Evolutionary conservation across 2,329 filamentous ascomycete genomes (phyloP).

Genomic region (Trichoderma oligosporum): DNA sequence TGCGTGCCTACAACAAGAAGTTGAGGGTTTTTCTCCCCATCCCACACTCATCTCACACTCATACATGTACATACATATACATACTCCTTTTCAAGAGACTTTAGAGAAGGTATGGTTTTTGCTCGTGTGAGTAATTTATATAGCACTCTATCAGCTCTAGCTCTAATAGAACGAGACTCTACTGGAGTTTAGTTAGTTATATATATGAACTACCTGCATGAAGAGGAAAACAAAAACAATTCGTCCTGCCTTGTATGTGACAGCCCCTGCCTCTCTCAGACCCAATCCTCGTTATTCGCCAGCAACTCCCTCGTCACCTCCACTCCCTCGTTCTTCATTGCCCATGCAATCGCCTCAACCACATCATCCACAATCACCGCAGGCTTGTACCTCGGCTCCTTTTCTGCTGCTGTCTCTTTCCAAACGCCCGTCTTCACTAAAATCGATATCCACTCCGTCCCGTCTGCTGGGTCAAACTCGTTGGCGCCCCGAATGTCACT

Average conservation of each 20-base stretch:
- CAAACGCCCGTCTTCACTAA: conserved; percentile 81
- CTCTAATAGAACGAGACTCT: conserved; percentile 8
- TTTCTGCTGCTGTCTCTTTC: conserved; percentile 37
- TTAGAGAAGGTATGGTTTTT: neutral
- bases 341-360: conserved; percentile 72
- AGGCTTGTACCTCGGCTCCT: conserved; percentile 57
- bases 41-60: neutral
- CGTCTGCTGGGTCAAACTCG: conserved; percentile 60
- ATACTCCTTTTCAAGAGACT: too few relatives aligned
- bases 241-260: too few relatives aligned
- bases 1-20: conserved; percentile 1
- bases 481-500: conserved; percentile 90
- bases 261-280: neutral
- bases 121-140: conserved; percentile 11
- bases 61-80: too few relatives aligned
- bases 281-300: conserved; percentile 9
- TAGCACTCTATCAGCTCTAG: neutral
- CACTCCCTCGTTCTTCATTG: conserved; percentile 55
- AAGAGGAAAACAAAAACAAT: neutral
- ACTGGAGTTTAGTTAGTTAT: neutral
- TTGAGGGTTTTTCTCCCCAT: neutral
- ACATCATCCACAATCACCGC: conserved; percentile 70
- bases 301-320: conserved; percentile 34
- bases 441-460: conserved; percentile 73
- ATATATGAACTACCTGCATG: neutral